phyloP scores from a whole-genome alignment of 208 protist species.

The Trypanosoma cruzi region DNA sequence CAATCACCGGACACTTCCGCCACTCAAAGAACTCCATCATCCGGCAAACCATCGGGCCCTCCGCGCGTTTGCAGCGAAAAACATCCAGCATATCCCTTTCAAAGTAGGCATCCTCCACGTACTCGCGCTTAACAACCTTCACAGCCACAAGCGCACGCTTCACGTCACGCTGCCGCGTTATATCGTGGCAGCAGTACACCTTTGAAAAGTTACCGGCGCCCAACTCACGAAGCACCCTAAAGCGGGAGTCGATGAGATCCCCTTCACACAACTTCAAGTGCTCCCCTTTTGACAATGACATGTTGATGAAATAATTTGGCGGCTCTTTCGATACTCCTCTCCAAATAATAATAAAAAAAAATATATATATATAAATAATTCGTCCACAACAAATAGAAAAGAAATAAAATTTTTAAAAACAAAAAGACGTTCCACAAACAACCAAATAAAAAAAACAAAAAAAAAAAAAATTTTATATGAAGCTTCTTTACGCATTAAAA shows the following conservation, averaged over 20 bases:
- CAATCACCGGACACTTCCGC: conserved; percentile 70
- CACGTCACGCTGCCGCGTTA: conserved; percentile 14
- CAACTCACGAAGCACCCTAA: conserved; percentile 62
- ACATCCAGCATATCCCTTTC: conserved; percentile 78
- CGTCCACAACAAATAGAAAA: neutral
- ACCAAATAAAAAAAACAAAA: conserved; percentile 10
- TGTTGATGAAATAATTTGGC: neutral
- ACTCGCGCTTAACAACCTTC: conserved; percentile 87
- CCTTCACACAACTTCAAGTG: conserved; percentile 59
- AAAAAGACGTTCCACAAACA: neutral
- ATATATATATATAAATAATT: no score
- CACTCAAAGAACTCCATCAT: conserved; percentile 85
- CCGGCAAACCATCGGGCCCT: conserved; percentile 53
- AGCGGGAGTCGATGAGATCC: conserved; percentile 57
- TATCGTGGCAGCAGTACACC: conserved; percentile 71
- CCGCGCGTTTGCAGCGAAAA: conserved; percentile 34
- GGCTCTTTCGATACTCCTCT: neutral
- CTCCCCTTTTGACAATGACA: conserved; percentile 48
- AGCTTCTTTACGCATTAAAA: neutral
- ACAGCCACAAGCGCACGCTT: conserved; percentile 50
- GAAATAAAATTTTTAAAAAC: neutral
- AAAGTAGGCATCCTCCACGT: conserved; percentile 74
- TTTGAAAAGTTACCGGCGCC: conserved; percentile 88
- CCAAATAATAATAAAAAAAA: conserved; percentile 15
- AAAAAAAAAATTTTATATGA: conserved; percentile 22